Base-by-base conservation (phyloP, 805 yeast genomes). In the Pichia eremophila region DNA sequence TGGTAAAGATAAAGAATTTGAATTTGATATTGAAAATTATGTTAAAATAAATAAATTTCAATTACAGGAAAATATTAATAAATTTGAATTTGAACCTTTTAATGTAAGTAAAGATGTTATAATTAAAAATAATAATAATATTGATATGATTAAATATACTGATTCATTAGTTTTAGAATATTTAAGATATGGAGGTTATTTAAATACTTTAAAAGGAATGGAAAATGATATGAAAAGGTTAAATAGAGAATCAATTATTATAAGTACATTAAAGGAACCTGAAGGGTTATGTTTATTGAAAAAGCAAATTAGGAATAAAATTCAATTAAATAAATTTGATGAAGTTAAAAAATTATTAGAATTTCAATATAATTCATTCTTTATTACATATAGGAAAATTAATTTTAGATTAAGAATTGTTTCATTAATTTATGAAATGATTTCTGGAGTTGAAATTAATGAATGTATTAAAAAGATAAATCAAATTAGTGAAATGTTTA, bases 121-220 rank as follows among this genome's bases (percentile, higher is more conserved):
- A 12, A 29, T 40, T 18, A 14, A 18, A 8, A 40, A 40, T 18
- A 18, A 29, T n/a, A 8, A 29, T n/a, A 58, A 56, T 41, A 32
- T 59, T n/a, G 59, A 56, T 42, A 32, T 59, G 29, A 53, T 52
- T 28, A 28, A 41, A 14, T 40, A 56, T 27, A 47, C 48, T 14
- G 62, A 61, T 48, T 43, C 46, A 17, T 39, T 62, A 35, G 51
- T 62, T n/a, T 52, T 67, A n/a, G 63, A 71, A 14, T 81, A 80
- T 57, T 71, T 83, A 37, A 68, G 72, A n/a, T 78, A 79, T 56
- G 71, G 73, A 46, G 88, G 88, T 3, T 75, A 71, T 54, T 67
- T 70, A 31, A 78, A 77, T 47, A 74, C 79, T 3, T 74, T 78
- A 2, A 67, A 67, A 48, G 75, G 79, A 0, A 75, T 83, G 49